Conservation (phyloP, 2,329 filamentous ascomycete species). For the Aspergillus ochraceoroseus region DNA sequence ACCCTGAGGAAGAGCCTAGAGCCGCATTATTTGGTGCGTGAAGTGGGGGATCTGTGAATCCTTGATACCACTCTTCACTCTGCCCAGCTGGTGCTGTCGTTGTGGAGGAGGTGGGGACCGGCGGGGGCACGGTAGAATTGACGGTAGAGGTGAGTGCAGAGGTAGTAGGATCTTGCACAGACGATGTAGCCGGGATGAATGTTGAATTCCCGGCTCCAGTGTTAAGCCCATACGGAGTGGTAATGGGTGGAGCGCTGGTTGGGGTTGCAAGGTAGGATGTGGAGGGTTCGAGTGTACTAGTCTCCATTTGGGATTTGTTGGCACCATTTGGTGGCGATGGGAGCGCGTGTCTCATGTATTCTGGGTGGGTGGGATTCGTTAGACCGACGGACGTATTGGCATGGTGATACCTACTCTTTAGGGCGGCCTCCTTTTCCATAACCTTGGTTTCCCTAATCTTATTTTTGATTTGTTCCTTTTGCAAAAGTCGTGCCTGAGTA, state of each 20-base stretch:
- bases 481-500: constrained; percentile 71
- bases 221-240: not conserved
- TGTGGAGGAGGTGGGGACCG: not conserved
- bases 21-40: not conserved
- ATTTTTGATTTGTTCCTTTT: constrained; percentile 92
- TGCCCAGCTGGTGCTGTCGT: not conserved
- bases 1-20: not conserved
- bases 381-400: too few species aligned
- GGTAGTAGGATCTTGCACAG: not conserved
- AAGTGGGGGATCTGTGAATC: constrained; percentile 1
- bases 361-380: too few species aligned
- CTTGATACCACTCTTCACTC: constrained; percentile 8
- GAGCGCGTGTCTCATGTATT: constrained; percentile 12
- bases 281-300: not conserved
- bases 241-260: not conserved
- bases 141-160: constrained; percentile 3
- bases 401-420: constrained; percentile 30
- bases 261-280: constrained; percentile 1
- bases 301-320: not conserved
- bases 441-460: constrained; percentile 96
- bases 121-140: constrained; percentile 39
- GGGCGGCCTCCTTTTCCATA: constrained; percentile 68
- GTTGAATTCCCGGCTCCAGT: not conserved
- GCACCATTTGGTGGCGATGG: not conserved
- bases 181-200: not conserved